Evolutionary conservation across 768 basidiomycete species (phyloP).

Genomic region (Serendipita sp.): DNA sequence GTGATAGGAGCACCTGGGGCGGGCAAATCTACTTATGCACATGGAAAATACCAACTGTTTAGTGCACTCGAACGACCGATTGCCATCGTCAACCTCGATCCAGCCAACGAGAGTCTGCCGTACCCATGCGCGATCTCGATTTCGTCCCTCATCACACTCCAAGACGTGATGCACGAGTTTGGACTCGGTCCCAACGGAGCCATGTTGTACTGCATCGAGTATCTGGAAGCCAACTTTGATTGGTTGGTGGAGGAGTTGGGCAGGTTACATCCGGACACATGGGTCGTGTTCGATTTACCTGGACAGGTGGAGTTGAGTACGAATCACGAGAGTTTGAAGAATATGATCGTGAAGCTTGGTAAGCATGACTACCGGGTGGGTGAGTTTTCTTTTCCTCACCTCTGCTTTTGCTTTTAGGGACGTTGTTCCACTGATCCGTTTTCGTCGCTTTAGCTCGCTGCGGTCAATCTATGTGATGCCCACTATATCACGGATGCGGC

Average conservation of each 20-base stretch:
- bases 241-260: constrained; percentile 57
- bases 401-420: neutral
- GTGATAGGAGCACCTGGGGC: constrained; percentile 76
- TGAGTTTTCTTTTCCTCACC: constrained; percentile 14
- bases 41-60: no score
- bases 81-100: no score
- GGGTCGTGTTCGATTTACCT: constrained; percentile 87
- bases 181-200: no score
- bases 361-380: constrained; percentile 77
- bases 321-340: constrained; percentile 79
- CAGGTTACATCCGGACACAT: constrained; percentile 54
- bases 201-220: no score
- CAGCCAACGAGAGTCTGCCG: no score
- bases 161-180: no score
- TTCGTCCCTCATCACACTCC: no score
- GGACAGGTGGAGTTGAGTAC: constrained; percentile 97
- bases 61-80: no score
- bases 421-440: neutral
- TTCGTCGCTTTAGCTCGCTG: constrained; percentile 49
- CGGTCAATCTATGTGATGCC: constrained; percentile 90
- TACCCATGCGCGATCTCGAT: no score
- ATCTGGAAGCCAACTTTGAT: no score
- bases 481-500: constrained; percentile 93
- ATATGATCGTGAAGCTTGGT: constrained; percentile 49
- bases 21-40: constrained; percentile 20